Conservation (phyloP, 2,329 filamentous ascomycete species). For the Hymenoscyphus salicellus region DNA sequence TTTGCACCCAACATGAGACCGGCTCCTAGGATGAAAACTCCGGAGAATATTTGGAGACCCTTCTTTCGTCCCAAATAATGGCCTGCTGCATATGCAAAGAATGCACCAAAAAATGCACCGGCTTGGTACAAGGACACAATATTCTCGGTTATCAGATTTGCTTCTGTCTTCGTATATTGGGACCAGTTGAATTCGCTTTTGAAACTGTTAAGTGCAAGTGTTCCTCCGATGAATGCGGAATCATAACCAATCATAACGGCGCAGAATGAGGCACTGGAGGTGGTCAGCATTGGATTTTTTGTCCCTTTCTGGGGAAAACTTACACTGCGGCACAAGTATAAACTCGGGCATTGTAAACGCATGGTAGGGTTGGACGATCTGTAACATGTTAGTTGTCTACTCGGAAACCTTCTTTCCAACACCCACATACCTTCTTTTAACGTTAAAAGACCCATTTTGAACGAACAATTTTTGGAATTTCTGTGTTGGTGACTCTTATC, state of each 20-base stretch:
- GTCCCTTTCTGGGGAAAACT: slow-evolving; percentile 40
- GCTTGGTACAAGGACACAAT: slow-evolving; percentile 80
- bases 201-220: slow-evolving; percentile 68
- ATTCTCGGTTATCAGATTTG: slow-evolving; percentile 64
- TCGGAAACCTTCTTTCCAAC: neutral
- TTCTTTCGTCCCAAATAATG: slow-evolving; percentile 67
- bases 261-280: slow-evolving; percentile 49
- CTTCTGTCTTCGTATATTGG: slow-evolving; percentile 32
- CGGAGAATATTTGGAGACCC: slow-evolving; percentile 57
- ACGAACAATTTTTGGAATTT: neutral
- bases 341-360: slow-evolving; percentile 24
- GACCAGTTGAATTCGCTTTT: slow-evolving; percentile 63
- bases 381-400: slow-evolving; percentile 32
- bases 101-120: slow-evolving; percentile 74
- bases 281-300: neutral
- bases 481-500: neutral
- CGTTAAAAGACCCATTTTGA: slow-evolving; percentile 42
- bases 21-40: slow-evolving; percentile 66
- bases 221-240: slow-evolving; percentile 76
- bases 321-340: slow-evolving; percentile 45
- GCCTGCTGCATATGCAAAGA: slow-evolving; percentile 62
- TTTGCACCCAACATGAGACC: slow-evolving; percentile 68
- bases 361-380: slow-evolving; percentile 29
- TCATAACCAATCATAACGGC: slow-evolving; percentile 59
- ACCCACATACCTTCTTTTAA: slow-evolving; percentile 51